phyloP scores from a whole-genome alignment of 495 filamentous ascomycete genomes.

The Aspergillus heteromorphus region DNA sequence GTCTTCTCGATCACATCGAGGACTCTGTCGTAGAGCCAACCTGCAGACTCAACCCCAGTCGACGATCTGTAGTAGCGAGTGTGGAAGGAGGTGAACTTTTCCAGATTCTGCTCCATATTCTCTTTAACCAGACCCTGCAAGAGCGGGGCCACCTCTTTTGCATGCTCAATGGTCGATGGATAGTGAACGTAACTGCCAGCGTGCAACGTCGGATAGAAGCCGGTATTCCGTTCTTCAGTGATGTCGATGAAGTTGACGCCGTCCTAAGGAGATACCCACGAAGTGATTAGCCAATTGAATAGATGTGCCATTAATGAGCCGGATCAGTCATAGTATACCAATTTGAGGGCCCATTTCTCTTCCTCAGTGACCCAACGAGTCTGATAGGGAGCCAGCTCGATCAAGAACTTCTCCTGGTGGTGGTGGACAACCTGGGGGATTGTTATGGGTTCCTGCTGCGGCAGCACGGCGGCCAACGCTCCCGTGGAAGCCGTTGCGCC shows the following conservation, averaged over 20 bases:
- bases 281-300: slow-evolving; percentile 4
- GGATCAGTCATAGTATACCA: slow-evolving; percentile 49
- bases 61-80: slow-evolving; percentile 89
- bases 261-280: slow-evolving; percentile 45
- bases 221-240: slow-evolving; percentile 53
- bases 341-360: slow-evolving; percentile 84
- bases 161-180: slow-evolving; percentile 60
- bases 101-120: slow-evolving; percentile 72
- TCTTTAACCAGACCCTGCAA: slow-evolving; percentile 63
- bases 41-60: slow-evolving; percentile 79
- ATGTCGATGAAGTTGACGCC: slow-evolving; percentile 94
- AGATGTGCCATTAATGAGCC: background rate
- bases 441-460: slow-evolving; percentile 32
- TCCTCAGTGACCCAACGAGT: slow-evolving; percentile 86
- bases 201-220: slow-evolving; percentile 27
- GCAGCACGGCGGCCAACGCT: slow-evolving; percentile 30
- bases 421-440: slow-evolving; percentile 26
- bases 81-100: slow-evolving; percentile 73
- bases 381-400: slow-evolving; percentile 84
- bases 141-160: slow-evolving; percentile 62
- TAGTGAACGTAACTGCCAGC: slow-evolving; percentile 43
- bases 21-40: slow-evolving; percentile 81
- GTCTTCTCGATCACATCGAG: slow-evolving; percentile 61
- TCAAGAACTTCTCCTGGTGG: slow-evolving; percentile 56
- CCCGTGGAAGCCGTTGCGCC: slow-evolving; percentile 19